Evolutionary conservation across 2,329 filamentous ascomycete genomes (phyloP).

Genomic region (Xylariaceae sp.): DNA sequence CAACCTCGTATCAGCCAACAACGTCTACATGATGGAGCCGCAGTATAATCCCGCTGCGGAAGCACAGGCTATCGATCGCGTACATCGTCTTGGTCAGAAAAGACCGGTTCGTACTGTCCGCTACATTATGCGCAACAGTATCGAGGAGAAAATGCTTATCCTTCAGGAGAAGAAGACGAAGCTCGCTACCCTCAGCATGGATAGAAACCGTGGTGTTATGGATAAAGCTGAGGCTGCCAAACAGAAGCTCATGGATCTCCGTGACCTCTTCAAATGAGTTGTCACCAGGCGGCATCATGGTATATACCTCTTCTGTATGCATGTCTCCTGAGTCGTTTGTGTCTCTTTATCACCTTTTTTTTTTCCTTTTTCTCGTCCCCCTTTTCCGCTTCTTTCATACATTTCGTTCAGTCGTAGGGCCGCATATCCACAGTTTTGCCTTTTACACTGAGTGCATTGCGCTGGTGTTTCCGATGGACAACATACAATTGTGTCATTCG

Average conservation of each 20-base stretch:
- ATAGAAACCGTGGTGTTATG: constrained; percentile 39
- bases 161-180: constrained; percentile 91
- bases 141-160: constrained; percentile 89
- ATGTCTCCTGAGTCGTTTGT: no score
- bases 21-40: constrained; percentile 95
- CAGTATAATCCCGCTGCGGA: constrained; percentile 96
- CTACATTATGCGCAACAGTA: constrained; percentile 84
- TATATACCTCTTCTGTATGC: no score
- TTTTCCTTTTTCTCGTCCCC: background rate
- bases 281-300: background rate
- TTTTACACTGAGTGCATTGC: constrained; percentile 16
- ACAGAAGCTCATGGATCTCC: constrained; percentile 55
- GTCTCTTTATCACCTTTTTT: no score
- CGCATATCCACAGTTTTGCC: constrained; percentile 3
- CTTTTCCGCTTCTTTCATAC: background rate
- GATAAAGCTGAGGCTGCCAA: constrained; percentile 58
- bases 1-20: constrained; percentile 80
- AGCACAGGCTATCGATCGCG: constrained; percentile 88
- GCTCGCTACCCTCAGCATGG: constrained; percentile 82
- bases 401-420: background rate
- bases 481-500: background rate
- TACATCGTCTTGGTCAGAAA: constrained; percentile 85
- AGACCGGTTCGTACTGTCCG: constrained; percentile 81
- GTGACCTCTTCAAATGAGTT: constrained; percentile 51
- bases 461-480: constrained; percentile 11